Conservation (phyloP, 768 basidiomycete species). For the Podaxis sp. region DNA sequence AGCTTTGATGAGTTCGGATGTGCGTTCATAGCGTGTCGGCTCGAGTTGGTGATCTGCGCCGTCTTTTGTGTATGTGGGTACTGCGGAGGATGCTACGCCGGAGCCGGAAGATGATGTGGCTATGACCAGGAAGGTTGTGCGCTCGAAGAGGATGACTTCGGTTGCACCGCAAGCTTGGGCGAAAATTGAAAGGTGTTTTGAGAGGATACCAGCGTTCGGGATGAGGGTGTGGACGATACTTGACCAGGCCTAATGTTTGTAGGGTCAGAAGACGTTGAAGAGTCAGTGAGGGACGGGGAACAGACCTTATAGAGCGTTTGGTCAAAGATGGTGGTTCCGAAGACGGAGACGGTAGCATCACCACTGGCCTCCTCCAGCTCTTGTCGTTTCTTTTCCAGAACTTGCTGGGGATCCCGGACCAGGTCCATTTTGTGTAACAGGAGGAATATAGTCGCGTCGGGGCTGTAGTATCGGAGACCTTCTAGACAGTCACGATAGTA, state of each 20-base stretch:
- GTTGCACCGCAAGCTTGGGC: slow-evolving; percentile 86
- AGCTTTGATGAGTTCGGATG: slow-evolving; percentile 91
- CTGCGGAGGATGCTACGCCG: slow-evolving; percentile 28
- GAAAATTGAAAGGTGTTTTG: slow-evolving; percentile 83
- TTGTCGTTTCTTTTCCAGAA: slow-evolving; percentile 69
- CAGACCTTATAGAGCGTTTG: slow-evolving; percentile 92
- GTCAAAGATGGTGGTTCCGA: slow-evolving; percentile 96
- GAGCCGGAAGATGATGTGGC: slow-evolving; percentile 68
- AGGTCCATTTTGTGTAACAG: slow-evolving; percentile 99
- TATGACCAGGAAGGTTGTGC: slow-evolving; percentile 97
- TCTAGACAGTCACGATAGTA: slow-evolving; percentile 93
- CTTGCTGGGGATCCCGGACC: slow-evolving; percentile 57
- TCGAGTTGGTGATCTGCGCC: slow-evolving; percentile 48
- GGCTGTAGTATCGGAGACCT: slow-evolving; percentile 74
- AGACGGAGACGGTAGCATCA: slow-evolving; percentile 63
- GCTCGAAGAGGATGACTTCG: slow-evolving; percentile 95
- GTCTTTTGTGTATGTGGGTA: slow-evolving; percentile 23
- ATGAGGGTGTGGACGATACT: slow-evolving; percentile 95
- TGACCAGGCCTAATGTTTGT: slow-evolving; percentile 83
- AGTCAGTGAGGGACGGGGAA: slow-evolving; percentile 6
- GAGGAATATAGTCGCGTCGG: slow-evolving; percentile 84
- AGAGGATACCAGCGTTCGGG: slow-evolving; percentile 89
- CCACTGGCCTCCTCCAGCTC: slow-evolving; percentile 74
- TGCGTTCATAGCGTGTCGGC: slow-evolving; percentile 79
- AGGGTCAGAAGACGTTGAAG: slow-evolving; percentile 2